phyloP scores from a whole-genome alignment of 208 protist species.

The Trichomonas tenax region DNA sequence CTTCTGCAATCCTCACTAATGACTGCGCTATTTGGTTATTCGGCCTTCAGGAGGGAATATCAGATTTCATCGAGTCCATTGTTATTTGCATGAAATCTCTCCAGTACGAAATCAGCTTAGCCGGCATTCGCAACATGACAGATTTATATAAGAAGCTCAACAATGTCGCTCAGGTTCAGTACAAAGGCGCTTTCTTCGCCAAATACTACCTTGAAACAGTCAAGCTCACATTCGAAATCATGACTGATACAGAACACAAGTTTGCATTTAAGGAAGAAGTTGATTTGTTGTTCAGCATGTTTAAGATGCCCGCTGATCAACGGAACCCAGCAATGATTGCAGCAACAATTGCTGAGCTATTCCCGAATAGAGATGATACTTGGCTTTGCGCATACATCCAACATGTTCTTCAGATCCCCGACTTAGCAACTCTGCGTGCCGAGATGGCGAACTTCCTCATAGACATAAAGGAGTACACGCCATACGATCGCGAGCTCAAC shows the following conservation, averaged over 20 bases:
- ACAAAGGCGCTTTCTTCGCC: neutral
- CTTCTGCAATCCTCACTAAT: neutral
- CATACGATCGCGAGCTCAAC: neutral
- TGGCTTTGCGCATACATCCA: neutral
- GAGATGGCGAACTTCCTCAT: neutral
- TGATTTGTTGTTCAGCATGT: neutral
- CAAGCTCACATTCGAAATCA: neutral
- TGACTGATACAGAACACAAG: constrained; percentile 1
- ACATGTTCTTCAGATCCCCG: neutral
- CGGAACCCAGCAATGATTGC: neutral
- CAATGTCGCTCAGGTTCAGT: neutral
- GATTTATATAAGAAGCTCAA: neutral
- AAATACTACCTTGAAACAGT: neutral
- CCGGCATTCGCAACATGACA: neutral
- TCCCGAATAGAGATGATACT: neutral
- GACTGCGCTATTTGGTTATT: neutral
- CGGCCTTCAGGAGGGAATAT: neutral
- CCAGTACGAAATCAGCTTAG: neutral
- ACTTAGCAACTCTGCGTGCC: neutral
- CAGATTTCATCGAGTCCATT: neutral
- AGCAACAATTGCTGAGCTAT: neutral
- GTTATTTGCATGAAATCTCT: neutral
- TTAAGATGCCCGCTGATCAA: neutral
- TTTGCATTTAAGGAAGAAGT: neutral
- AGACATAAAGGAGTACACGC: neutral